Evolutionary conservation across 192 early-diverging fungal genomes (phyloP).

Genomic region (Backusella tuberculispora): DNA sequence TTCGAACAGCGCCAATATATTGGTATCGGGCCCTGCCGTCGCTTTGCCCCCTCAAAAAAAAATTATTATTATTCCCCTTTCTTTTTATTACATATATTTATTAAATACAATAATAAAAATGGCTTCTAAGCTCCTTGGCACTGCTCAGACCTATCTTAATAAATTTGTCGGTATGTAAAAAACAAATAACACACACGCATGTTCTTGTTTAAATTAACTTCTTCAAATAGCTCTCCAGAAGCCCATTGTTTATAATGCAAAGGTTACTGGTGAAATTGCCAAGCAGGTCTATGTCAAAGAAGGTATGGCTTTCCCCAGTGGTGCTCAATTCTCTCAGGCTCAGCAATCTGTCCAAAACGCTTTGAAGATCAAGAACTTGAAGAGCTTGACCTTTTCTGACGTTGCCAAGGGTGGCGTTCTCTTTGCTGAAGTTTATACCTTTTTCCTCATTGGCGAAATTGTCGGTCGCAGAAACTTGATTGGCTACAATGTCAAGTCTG

Average conservation of each 20-base stretch:
- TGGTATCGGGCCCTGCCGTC: constrained; percentile 22
- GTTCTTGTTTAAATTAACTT: neutral
- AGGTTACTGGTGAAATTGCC: constrained; percentile 59
- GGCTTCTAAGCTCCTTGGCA: constrained; percentile 29
- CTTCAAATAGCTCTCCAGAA: constrained; percentile 33
- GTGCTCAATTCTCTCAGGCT: constrained; percentile 51
- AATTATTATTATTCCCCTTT: constrained; percentile 7
- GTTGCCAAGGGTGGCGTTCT: constrained; percentile 54
- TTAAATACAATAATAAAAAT: constrained; percentile 13
- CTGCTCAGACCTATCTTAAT: constrained; percentile 28
- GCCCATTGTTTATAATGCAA: constrained; percentile 55
- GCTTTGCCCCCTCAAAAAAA: neutral
- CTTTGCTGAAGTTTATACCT: constrained; percentile 56
- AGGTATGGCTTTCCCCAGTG: constrained; percentile 57
- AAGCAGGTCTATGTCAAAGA: constrained; percentile 67
- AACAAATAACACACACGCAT: neutral
- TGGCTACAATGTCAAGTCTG: constrained; percentile 60
- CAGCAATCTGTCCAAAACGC: constrained; percentile 47
- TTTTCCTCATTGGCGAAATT: constrained; percentile 67
- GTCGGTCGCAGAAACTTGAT: constrained; percentile 64
- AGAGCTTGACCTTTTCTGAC: constrained; percentile 49
- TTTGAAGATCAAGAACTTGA: constrained; percentile 44
- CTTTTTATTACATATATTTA: constrained; percentile 3
- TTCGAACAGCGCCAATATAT: neutral
- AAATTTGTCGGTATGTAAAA: constrained; percentile 33